Conservation (phyloP, 352 stramenopile species). For the Globisporangium nagaii region DNA sequence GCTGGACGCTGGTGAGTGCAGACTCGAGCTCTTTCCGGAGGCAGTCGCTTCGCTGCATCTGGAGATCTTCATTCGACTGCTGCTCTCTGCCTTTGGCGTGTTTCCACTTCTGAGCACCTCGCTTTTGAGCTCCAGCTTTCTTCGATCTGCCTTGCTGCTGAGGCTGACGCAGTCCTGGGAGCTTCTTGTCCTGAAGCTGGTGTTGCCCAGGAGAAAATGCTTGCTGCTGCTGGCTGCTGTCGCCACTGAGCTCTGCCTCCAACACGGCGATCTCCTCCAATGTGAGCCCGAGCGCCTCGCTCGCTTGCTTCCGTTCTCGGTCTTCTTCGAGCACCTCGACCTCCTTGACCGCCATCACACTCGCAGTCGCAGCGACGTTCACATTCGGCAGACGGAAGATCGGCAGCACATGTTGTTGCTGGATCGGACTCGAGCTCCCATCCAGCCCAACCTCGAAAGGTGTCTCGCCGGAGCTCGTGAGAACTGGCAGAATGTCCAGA, state of each 20-base stretch:
- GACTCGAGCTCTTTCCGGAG: slow-evolving; percentile 54
- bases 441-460: slow-evolving; percentile 68
- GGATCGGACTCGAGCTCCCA: slow-evolving; percentile 3
- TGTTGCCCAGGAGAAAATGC: background rate
- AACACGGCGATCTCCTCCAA: slow-evolving; percentile 62
- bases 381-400: slow-evolving; percentile 68
- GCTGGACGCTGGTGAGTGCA: slow-evolving; percentile 55
- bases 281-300: slow-evolving; percentile 52
- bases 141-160: background rate
- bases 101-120: background rate
- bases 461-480: slow-evolving; percentile 63
- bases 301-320: slow-evolving; percentile 50
- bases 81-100: background rate
- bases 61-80: background rate
- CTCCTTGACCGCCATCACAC: slow-evolving; percentile 29
- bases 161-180: background rate
- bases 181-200: background rate
- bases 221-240: background rate
- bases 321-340: slow-evolving; percentile 43
- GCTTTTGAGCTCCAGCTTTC: background rate
- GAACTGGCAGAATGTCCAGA: slow-evolving; percentile 64
- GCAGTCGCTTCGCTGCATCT: slow-evolving; percentile 8
- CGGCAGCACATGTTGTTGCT: slow-evolving; percentile 47
- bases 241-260: slow-evolving; percentile 44
- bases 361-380: slow-evolving; percentile 36